phyloP scores from a whole-genome alignment of 176 grass and related monocot species.

The Lolium multiflorum region DNA sequence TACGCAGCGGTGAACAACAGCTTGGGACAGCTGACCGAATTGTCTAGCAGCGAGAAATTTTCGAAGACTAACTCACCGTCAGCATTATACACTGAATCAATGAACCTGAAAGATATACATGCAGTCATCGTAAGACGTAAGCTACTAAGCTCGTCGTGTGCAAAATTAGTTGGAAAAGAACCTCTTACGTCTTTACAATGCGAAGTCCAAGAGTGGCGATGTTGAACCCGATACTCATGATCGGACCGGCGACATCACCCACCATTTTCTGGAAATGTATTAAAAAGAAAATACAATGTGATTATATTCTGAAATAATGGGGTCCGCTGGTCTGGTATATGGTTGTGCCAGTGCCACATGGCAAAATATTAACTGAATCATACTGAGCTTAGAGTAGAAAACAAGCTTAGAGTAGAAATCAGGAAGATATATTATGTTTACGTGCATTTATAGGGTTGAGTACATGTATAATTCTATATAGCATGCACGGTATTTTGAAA shows the following conservation, averaged over 20 bases:
- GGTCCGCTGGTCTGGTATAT: too few relatives aligned
- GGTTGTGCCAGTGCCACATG: too few relatives aligned
- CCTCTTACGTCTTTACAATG: not conserved
- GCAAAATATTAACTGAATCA: too few relatives aligned
- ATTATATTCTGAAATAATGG: too few relatives aligned
- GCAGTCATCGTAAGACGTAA: not conserved
- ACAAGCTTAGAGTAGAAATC: too few relatives aligned
- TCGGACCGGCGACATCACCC: not conserved
- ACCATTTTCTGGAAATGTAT: not conserved
- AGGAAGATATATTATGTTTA: too few relatives aligned
- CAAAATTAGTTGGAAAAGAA: not conserved
- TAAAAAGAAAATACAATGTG: not conserved
- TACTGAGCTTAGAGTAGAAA: too few relatives aligned
- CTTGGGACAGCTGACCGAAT: not conserved
- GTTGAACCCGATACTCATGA: not conserved
- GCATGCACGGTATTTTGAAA: too few relatives aligned
- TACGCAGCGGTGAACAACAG: not conserved
- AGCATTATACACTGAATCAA: not conserved
- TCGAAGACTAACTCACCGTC: not conserved
- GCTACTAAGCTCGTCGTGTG: too few relatives aligned
- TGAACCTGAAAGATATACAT: not conserved
- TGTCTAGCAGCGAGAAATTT: not conserved
- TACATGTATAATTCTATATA: too few relatives aligned
- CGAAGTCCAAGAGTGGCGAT: not conserved
- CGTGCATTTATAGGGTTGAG: too few relatives aligned